These are phyloP conservation scores for Neonectria magnoliae DNA, from an alignment of 2,329 filamentous ascomycete species.

Conservation along the genomic window DNA sequence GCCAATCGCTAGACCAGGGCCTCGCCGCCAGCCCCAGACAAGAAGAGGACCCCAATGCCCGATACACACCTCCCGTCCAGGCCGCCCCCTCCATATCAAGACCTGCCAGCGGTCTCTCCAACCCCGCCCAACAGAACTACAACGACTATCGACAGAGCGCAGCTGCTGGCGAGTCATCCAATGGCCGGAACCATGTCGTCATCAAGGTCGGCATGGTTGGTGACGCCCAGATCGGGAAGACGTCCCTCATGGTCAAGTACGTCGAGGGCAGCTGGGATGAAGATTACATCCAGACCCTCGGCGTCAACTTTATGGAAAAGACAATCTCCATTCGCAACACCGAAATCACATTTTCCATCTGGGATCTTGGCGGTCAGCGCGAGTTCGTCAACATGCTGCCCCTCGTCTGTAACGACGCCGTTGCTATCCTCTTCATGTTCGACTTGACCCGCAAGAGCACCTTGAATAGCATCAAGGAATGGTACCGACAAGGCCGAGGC, in stretches of 20 bases:
- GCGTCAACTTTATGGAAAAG: slow-evolving; percentile 99
- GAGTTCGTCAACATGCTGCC: slow-evolving; percentile 99
- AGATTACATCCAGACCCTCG: slow-evolving; percentile 98
- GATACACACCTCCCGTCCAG: slow-evolving; percentile 60
- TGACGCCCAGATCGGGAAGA: slow-evolving; percentile 99
- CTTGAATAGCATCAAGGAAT: slow-evolving; percentile 99
- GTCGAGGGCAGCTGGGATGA: slow-evolving; percentile 99
- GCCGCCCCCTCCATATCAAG: slow-evolving; percentile 60
- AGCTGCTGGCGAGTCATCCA: slow-evolving; percentile 50
- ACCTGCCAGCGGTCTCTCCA: slow-evolving; percentile 65
- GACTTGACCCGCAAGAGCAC: slow-evolving; percentile 98
- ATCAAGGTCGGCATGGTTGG: slow-evolving; percentile 99
- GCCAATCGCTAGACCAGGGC: slow-evolving; percentile 62
- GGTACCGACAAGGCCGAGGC: slow-evolving; percentile 96
- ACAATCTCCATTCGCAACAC: slow-evolving; percentile 99
- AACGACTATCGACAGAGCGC: slow-evolving; percentile 58
- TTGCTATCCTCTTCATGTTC: slow-evolving; percentile 99
- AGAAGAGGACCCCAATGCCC: slow-evolving; percentile 55
- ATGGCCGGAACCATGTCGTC: slow-evolving; percentile 79
- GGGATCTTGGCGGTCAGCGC: slow-evolving; percentile 96
- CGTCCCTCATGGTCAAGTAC: slow-evolving; percentile 99
- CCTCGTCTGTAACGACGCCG: slow-evolving; percentile 98
- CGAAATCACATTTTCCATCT: slow-evolving; percentile 99
- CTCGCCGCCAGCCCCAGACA: slow-evolving; percentile 52
- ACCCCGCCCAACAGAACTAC: slow-evolving; percentile 51